Percentiles rank a stretch among this genome's conserved stretches.
Evolutionary conservation across 441 rosid genomes (phyloP).

Genomic region (California macrophylla): DNA sequence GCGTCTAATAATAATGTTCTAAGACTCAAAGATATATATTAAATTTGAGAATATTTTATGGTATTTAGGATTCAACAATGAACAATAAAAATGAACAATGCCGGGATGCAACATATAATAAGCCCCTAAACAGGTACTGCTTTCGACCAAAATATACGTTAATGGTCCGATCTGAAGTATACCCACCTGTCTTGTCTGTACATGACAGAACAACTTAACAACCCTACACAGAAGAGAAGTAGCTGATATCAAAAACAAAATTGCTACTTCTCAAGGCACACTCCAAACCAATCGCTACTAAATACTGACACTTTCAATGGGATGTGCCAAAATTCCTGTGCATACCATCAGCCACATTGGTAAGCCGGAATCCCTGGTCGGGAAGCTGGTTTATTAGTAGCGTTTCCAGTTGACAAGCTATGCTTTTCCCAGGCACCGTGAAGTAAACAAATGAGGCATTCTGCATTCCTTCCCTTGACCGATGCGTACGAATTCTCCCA

Average conservation of each 20-base stretch:
- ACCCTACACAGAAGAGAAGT: conserved; percentile 24
- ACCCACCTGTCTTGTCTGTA: no score
- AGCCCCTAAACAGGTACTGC: no score
- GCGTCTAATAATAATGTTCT: no score
- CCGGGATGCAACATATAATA: no score
- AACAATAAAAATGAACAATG: no score
- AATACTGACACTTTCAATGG: conserved; percentile 30
- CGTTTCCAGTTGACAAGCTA: conserved; percentile 92
- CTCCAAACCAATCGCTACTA: conserved; percentile 11
- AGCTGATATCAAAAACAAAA: conserved; percentile 39
- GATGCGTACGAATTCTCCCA: conserved; percentile 62
- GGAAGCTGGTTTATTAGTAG: conserved; percentile 86
- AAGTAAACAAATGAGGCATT: conserved; percentile 70
- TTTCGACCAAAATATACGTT: no score
- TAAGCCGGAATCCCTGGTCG: conserved; percentile 47
- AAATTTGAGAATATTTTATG: no score
- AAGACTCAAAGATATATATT: no score
- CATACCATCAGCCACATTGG: conserved; percentile 77
- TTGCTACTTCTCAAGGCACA: conserved; percentile 27
- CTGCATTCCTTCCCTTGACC: conserved; percentile 63
- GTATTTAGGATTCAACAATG: no score
- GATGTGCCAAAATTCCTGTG: conserved; percentile 76
- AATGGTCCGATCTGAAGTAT: neutral
- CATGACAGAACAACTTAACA: neutral
- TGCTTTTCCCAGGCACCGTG: conserved; percentile 77